Evolutionary conservation across 345 rosid genomes (phyloP).

Genomic region (Gossypium anomalum): DNA sequence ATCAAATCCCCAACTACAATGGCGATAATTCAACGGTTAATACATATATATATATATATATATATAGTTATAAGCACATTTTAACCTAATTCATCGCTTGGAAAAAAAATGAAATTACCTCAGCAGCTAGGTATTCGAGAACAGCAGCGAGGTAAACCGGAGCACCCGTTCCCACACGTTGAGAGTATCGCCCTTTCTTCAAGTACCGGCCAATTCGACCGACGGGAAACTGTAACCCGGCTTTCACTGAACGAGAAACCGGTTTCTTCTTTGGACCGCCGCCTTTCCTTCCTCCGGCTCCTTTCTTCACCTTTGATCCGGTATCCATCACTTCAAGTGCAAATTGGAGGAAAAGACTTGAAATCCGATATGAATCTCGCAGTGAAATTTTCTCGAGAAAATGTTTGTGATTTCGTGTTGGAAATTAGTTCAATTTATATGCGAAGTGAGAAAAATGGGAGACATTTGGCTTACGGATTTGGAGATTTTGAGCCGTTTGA

Average conservation of each 20-base stretch:
- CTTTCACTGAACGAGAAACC: constrained; percentile 64
- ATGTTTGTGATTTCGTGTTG: too few species aligned
- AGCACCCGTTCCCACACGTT: constrained; percentile 71
- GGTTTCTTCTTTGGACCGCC: constrained; percentile 81
- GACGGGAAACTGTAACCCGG: constrained; percentile 78
- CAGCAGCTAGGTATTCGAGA: constrained; percentile 83
- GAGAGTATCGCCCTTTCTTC: constrained; percentile 67
- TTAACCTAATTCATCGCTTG: too few species aligned
- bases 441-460: too few species aligned
- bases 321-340: constrained; percentile 34
- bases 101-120: constrained; percentile 28
- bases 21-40: too few species aligned
- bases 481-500: neutral
- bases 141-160: constrained; percentile 81
- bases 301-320: constrained; percentile 51
- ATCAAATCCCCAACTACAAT: too few species aligned
- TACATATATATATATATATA: too few species aligned
- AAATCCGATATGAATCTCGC: neutral
- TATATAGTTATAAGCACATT: too few species aligned
- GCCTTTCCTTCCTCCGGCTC: constrained; percentile 61
- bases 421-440: neutral
- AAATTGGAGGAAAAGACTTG: neutral
- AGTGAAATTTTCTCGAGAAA: neutral
- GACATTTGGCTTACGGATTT: neutral
- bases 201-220: constrained; percentile 76